Percentiles rank a stretch among this genome's conserved stretches.
Evolutionary conservation across 495 filamentous ascomycete species (phyloP).

Genomic region (Annulohypoxylon nitens): DNA sequence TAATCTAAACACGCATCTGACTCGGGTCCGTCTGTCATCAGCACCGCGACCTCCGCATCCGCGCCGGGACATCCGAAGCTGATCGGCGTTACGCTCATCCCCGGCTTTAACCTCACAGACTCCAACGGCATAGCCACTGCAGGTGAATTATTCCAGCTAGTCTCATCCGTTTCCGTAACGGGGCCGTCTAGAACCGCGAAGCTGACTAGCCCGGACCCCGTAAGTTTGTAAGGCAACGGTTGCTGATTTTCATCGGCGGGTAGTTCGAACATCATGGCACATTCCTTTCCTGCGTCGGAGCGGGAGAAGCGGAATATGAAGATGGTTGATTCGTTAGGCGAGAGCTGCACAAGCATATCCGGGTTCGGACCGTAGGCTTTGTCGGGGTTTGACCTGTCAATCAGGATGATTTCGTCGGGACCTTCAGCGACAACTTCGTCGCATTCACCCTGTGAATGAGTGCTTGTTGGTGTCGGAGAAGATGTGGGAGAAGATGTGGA

Average conservation of each 20-base stretch:
- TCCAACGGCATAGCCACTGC: constrained; percentile 50
- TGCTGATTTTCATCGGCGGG: constrained; percentile 63
- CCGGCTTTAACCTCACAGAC: constrained; percentile 18
- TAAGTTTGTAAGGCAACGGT: constrained; percentile 68
- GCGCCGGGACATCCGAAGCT: constrained; percentile 44
- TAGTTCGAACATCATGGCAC: constrained; percentile 72
- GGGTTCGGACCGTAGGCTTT: constrained; percentile 53
- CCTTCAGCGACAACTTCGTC: constrained; percentile 27
- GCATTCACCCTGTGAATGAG: constrained; percentile 17
- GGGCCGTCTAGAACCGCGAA: constrained; percentile 61
- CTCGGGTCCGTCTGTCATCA: constrained; percentile 22
- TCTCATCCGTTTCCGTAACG: constrained; percentile 53
- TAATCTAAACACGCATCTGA: constrained; percentile 33
- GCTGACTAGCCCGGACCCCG: constrained; percentile 67
- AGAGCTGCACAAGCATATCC: constrained; percentile 69
- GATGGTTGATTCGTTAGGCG: constrained; percentile 67
- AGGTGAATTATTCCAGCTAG: constrained; percentile 67
- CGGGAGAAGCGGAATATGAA: constrained; percentile 79
- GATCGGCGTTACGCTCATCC: constrained; percentile 24
- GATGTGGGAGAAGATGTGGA: not conserved
- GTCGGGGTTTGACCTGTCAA: constrained; percentile 67
- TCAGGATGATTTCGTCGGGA: constrained; percentile 65
- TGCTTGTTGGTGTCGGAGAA: not conserved
- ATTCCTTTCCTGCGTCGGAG: constrained; percentile 68
- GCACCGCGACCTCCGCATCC: constrained; percentile 17